These are phyloP conservation scores for Fusarium kyushuense DNA, from an alignment of 2,329 filamentous ascomycete species.

Conservation along the genomic window DNA sequence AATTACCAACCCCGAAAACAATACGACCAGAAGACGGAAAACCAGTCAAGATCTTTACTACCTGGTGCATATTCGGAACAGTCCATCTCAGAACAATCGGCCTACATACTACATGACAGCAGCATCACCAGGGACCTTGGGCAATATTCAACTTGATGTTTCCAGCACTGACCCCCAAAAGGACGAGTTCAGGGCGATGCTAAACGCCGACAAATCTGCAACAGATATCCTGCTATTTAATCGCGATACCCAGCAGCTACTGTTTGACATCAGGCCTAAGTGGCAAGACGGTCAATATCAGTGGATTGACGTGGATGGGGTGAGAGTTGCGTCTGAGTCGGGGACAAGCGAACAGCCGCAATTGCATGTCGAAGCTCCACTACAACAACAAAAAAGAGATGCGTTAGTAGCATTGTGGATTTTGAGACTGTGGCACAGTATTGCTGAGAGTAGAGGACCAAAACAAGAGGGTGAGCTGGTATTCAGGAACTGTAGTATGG, in stretches of 20 bases:
- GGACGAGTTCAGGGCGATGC: constrained; percentile 7
- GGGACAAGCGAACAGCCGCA: not conserved
- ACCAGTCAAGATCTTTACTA: constrained; percentile 24
- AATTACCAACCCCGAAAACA: not conserved
- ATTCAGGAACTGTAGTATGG: rapidly evolving
- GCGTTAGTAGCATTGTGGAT: constrained; percentile 28
- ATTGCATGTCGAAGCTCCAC: not conserved
- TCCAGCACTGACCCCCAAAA: rapidly evolving
- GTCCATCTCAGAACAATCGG: not conserved
- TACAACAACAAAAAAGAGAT: not conserved
- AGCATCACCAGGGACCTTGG: constrained; percentile 14
- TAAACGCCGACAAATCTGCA: constrained; percentile 20
- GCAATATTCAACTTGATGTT: constrained; percentile 16
- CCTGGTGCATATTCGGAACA: constrained; percentile 12
- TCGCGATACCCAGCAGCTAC: not conserved
- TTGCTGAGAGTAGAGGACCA: not conserved
- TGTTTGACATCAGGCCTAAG: constrained; percentile 24
- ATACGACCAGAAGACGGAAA: not conserved
- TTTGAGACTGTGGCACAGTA: constrained; percentile 30
- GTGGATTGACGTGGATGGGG: constrained; percentile 7
- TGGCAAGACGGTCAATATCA: constrained; percentile 21
- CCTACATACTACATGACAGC: constrained; percentile 31
- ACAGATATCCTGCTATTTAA: constrained; percentile 13
- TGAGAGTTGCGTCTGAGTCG: constrained; percentile 11
- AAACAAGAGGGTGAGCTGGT: not conserved